Conservation (phyloP, 2,329 filamentous ascomycete species). For the Neonectria punicea region DNA sequence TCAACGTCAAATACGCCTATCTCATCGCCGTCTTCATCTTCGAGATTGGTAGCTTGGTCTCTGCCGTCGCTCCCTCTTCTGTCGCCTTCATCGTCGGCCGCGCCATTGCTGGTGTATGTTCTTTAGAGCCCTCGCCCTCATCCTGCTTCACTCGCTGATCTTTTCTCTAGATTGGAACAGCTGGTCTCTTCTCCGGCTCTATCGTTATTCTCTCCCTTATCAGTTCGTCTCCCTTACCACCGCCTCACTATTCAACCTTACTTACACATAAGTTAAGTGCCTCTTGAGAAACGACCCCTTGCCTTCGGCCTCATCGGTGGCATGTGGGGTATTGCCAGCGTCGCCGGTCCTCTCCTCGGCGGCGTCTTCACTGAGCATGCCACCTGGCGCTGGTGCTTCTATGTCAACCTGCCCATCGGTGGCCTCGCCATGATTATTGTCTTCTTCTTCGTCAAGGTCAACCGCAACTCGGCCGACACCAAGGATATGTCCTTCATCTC, state of each 20-base stretch:
- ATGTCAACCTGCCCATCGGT: conserved; percentile 59
- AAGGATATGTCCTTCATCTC: conserved; percentile 46
- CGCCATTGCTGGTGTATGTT: conserved; percentile 58
- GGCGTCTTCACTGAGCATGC: conserved; percentile 61
- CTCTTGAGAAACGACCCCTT: conserved; percentile 63
- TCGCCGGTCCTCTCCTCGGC: conserved; percentile 62
- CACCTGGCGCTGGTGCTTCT: conserved; percentile 65
- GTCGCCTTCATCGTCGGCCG: conserved; percentile 63
- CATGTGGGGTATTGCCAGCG: conserved; percentile 66
- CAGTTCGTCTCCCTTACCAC: conserved; percentile 39
- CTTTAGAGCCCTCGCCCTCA: not conserved
- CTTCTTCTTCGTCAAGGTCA: conserved; percentile 57
- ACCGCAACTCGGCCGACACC: conserved; percentile 49
- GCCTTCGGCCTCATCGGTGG: conserved; percentile 65
- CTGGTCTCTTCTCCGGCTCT: conserved; percentile 61
- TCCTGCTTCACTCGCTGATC: conserved; percentile 19
- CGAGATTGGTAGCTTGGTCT: conserved; percentile 56
- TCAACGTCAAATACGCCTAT: conserved; percentile 59
- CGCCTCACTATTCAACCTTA: not conserved
- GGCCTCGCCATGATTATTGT: conserved; percentile 60
- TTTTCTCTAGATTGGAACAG: conserved; percentile 54
- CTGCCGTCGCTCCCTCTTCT: conserved; percentile 57
- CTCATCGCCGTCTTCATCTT: conserved; percentile 56
- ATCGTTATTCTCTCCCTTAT: conserved; percentile 59
- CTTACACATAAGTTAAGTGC: conserved; percentile 49